Conservation (phyloP, 345 rosid species). For the Sonneratia alba region DNA sequence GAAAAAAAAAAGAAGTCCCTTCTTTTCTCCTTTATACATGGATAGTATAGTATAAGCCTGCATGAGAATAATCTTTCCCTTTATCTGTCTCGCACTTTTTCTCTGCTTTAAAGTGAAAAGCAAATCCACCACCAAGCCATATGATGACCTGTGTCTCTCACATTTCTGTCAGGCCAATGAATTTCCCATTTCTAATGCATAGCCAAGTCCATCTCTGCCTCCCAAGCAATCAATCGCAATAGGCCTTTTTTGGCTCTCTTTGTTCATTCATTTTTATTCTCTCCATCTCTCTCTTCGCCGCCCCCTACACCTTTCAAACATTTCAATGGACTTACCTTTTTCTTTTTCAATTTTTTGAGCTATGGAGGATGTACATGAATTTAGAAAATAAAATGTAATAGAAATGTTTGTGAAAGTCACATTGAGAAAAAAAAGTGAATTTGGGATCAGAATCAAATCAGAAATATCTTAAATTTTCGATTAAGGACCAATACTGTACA, state of each 20-base stretch:
- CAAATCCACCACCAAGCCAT: conserved; percentile 37
- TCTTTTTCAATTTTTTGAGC: too few species aligned
- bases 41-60: not conserved
- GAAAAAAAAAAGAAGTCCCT: too few species aligned
- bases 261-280: not conserved
- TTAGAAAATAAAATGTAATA: too few species aligned
- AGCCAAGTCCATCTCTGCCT: not conserved
- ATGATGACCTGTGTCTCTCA: conserved; percentile 7
- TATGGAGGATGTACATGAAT: too few species aligned
- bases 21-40: too few species aligned
- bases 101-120: conserved; percentile 19
- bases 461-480: too few species aligned
- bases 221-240: not conserved
- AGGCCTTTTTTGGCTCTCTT: not conserved
- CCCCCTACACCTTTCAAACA: not conserved
- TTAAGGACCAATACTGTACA: too few species aligned
- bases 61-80: conserved; percentile 12
- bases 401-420: too few species aligned
- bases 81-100: conserved; percentile 8
- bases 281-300: not conserved
- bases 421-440: too few species aligned
- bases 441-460: too few species aligned
- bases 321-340: not conserved
- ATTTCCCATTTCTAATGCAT: conserved; percentile 1
- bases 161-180: conserved; percentile 13